These are phyloP conservation scores for Pythium sp. DNA, from an alignment of 352 stramenopile genomes.

Conservation along the genomic window DNA sequence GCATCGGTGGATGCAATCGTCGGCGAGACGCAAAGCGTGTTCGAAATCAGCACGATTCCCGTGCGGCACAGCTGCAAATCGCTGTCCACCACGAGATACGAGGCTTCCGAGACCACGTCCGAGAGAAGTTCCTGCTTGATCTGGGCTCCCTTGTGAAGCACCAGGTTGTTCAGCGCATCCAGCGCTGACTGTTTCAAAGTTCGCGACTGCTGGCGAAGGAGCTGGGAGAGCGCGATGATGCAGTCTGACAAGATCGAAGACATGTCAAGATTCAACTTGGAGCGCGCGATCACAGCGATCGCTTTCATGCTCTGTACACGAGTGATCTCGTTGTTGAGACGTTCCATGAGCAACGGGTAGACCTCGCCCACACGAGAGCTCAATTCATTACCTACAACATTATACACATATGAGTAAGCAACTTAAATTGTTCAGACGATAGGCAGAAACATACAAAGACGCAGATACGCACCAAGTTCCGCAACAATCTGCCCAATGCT, in stretches of 20 bases:
- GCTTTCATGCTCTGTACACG: slow-evolving; percentile 96
- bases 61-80: slow-evolving; percentile 97
- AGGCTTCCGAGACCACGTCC: slow-evolving; percentile 89
- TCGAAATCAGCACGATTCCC: slow-evolving; percentile 85
- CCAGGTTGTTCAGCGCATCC: slow-evolving; percentile 90
- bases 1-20: slow-evolving; percentile 53
- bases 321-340: slow-evolving; percentile 98
- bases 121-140: slow-evolving; percentile 83
- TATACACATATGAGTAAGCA: slow-evolving; percentile 34
- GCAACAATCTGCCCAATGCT: slow-evolving; percentile 90
- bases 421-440: slow-evolving; percentile 15
- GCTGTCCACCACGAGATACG: slow-evolving; percentile 91
- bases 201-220: slow-evolving; percentile 95
- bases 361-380: slow-evolving; percentile 73
- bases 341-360: slow-evolving; percentile 93
- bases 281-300: slow-evolving; percentile 87
- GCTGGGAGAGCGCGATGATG: slow-evolving; percentile 82
- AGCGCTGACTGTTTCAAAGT: slow-evolving; percentile 94
- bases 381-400: slow-evolving; percentile 73
- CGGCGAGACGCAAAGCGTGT: slow-evolving; percentile 67
- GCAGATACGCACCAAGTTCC: slow-evolving; percentile 41
- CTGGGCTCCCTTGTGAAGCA: slow-evolving; percentile 70
- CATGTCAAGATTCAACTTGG: slow-evolving; percentile 88
- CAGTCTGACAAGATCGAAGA: slow-evolving; percentile 88
- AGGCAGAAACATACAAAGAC: background rate